phyloP scores from a whole-genome alignment of 2,329 filamentous ascomycete genomes.

The Penicillium sp. region DNA sequence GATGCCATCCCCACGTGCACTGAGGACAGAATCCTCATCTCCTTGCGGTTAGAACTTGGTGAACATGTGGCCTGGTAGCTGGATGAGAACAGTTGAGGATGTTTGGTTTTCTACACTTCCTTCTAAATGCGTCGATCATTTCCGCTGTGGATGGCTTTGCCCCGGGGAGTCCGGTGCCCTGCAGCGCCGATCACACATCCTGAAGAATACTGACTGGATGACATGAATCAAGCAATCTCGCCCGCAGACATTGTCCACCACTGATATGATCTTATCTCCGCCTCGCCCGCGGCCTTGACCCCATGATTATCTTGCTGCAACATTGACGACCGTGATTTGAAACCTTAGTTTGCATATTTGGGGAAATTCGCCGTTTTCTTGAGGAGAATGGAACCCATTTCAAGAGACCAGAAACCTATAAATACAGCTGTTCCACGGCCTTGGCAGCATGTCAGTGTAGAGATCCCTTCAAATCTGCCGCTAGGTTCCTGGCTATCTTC shows the following conservation, averaged over 20 bases:
- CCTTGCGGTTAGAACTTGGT: neutral
- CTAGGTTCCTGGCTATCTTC: neutral
- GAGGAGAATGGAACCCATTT: neutral
- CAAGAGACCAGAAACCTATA: neutral
- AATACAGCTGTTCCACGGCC: neutral
- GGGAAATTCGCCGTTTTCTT: neutral
- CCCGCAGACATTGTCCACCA: neutral
- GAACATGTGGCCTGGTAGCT: conserved; percentile 4
- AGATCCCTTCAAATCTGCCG: neutral
- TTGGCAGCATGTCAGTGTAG: neutral
- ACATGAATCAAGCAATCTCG: conserved; percentile 3
- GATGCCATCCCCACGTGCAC: conserved; percentile 6
- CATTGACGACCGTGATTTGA: neutral
- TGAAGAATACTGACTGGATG: neutral
- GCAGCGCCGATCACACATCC: conserved; percentile 19
- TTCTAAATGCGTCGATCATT: neutral
- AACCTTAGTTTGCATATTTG: neutral
- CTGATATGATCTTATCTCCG: conserved; percentile 10
- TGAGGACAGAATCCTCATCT: neutral
- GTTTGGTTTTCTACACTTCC: no score
- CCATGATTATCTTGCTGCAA: conserved; percentile 4
- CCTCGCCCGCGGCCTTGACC: conserved; percentile 2
- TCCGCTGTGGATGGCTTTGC: neutral
- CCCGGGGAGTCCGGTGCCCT: conserved; percentile 17
- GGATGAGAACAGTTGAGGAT: neutral